Conservation (phyloP, 345 rosid genomes). For the Populus euphratica region DNA sequence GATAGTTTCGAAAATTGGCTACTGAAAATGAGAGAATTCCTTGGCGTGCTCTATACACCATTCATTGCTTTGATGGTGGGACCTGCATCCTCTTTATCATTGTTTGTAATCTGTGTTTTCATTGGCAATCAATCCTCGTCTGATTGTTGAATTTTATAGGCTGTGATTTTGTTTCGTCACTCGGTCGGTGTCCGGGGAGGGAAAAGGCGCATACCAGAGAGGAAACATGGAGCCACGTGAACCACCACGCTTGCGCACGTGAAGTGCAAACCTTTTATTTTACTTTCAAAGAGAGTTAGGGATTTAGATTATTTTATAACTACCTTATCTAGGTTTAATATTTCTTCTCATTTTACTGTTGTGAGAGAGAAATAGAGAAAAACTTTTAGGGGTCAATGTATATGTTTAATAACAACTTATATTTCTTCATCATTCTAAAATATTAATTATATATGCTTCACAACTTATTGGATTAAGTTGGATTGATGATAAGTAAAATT, state of each 20-base stretch:
- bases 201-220: conserved; percentile 23
- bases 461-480: no score
- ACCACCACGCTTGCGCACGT: conserved; percentile 35
- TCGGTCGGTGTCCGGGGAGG: not conserved
- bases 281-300: not conserved
- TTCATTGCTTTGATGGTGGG: not conserved
- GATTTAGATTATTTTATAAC: no score
- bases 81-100: not conserved
- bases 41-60: not conserved
- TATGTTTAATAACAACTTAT: no score
- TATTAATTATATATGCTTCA: no score
- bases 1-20: not conserved
- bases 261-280: conserved; percentile 35
- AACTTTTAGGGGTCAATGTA: fast-evolving
- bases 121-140: not conserved
- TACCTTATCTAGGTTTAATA: no score
- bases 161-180: not conserved
- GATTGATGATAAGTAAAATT: no score
- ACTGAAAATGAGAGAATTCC: not conserved
- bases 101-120: not conserved
- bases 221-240: conserved; percentile 43
- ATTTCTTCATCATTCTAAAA: fast-evolving
- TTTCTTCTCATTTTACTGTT: no score
- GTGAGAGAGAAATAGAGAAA: no score
- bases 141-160: not conserved